Percentiles rank a stretch among this genome's conserved stretches.
Evolutionary conservation across 169 alveolate genomes (phyloP).

Genomic region (Cryptosporidium parvum): DNA sequence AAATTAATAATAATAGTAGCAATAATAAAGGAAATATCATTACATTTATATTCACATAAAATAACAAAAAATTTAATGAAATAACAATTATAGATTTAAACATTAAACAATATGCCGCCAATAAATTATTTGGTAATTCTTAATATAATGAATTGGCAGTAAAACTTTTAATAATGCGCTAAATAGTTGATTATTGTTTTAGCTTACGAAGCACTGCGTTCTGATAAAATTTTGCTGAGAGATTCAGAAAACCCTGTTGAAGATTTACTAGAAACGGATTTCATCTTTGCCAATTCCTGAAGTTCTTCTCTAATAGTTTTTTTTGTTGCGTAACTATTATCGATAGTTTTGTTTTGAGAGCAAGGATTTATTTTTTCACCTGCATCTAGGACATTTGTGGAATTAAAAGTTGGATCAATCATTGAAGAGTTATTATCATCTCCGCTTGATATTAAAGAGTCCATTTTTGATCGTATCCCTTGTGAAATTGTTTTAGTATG

Average conservation of each 20-base stretch:
- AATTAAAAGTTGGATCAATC: not conserved
- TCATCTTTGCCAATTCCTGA: conserved; percentile 14
- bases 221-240: conserved; percentile 5
- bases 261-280: conserved; percentile 15
- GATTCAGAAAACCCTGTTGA: conserved; percentile 2
- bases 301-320: not conserved
- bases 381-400: not conserved
- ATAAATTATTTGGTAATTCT: not conserved
- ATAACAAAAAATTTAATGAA: not conserved
- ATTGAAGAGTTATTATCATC: not conserved
- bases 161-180: not conserved
- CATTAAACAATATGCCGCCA: not conserved
- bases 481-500: not conserved
- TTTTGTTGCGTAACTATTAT: not conserved
- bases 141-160: not conserved
- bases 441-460: not conserved
- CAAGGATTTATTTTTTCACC: not conserved
- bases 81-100: conserved; percentile 1
- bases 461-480: not conserved
- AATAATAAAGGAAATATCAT: not conserved
- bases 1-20: not conserved
- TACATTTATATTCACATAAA: not conserved
- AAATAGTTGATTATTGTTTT: not conserved
- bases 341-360: not conserved
- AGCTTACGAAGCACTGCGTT: not conserved